A percentile compares a stretch with the other conserved stretches of the same genome.
phyloP scores from a whole-genome alignment of 352 stramenopile genomes.

The Phytophthora macrochlamydospora region DNA sequence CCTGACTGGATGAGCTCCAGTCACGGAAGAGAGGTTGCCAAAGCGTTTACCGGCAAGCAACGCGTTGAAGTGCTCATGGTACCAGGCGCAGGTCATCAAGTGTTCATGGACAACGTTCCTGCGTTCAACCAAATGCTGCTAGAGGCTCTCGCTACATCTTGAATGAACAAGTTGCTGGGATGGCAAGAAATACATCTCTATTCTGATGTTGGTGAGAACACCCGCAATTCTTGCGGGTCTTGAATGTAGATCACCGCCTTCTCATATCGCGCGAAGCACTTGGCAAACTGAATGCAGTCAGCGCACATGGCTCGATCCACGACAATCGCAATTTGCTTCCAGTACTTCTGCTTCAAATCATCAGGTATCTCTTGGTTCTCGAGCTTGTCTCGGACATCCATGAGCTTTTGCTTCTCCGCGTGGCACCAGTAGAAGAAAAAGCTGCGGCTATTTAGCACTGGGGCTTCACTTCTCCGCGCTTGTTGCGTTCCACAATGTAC shows the following conservation, averaged over 20 bases:
- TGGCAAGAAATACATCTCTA: no score
- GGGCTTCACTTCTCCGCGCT: slow-evolving; percentile 42
- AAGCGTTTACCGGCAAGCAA: slow-evolving; percentile 41
- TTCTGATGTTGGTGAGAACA: slow-evolving; percentile 40
- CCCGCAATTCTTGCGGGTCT: slow-evolving; percentile 48
- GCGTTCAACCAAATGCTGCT: slow-evolving; percentile 69
- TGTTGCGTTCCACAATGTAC: slow-evolving; percentile 72
- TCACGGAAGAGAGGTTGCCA: slow-evolving; percentile 56
- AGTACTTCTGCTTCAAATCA: slow-evolving; percentile 32
- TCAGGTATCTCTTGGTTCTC: slow-evolving; percentile 2
- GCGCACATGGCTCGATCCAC: slow-evolving; percentile 80
- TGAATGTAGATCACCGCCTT: slow-evolving; percentile 44
- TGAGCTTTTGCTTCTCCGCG: slow-evolving; percentile 86
- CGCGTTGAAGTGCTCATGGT: slow-evolving; percentile 54
- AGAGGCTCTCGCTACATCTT: slow-evolving; percentile 24
- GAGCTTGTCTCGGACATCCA: slow-evolving; percentile 77
- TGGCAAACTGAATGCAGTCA: slow-evolving; percentile 74
- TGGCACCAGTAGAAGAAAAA: slow-evolving; percentile 90
- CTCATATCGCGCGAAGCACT: slow-evolving; percentile 50
- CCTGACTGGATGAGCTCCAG: slow-evolving; percentile 73
- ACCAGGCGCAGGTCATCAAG: slow-evolving; percentile 58
- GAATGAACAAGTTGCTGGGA: neutral
- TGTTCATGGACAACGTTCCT: slow-evolving; percentile 74
- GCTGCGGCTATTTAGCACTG: slow-evolving; percentile 79
- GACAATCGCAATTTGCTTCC: slow-evolving; percentile 57